Base-by-base conservation (phyloP, 495 filamentous ascomycete species). In the Hypomontagnella monticulosa region DNA sequence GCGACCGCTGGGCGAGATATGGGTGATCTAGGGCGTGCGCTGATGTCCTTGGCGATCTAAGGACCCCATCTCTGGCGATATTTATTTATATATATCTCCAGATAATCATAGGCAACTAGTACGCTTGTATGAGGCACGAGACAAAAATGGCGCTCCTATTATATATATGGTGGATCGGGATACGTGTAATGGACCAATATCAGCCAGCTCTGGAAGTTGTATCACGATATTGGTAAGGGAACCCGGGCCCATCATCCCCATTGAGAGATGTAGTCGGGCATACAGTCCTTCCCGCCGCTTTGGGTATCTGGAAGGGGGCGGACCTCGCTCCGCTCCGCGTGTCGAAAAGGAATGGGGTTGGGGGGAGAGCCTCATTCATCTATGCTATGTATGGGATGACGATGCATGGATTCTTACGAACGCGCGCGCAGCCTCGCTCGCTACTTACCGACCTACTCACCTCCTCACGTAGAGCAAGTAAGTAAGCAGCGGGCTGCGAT, bases 201-300 rank as follows among this genome's bases (percentile, higher is more conserved):
- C 30, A 59, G 36, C 12, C 58, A 58, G 59, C 65, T 63, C 65
- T 58, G 65, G 59, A 37, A 68, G 65, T 54, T 63, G 63, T 16
- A 20, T 41, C 18, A 42, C 19, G 15, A 49, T 38, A 36, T 41
- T 16, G 27, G 16, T 6, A 34, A 33, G 54, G 42, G 33, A 32
- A 43, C 2, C 10, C 2, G 8, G 20, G 8, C 42, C 11, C n/a
- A 4, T 41, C 32, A 36, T 52, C n/a, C 18, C 33, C 4, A 23
- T 27, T 27, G 23, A 27, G 23, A 27, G 23, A 27, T 27, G 6
- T 27, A 27, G 23, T 27, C 6, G 23, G 23, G 23, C 23, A 27
- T 6, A 27, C 23, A 27, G 23, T 27, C 23, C 3, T 27, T 27
- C 23, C 23, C 23, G 23, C 23, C 23, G 23, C 23, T 27, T 27